These are phyloP conservation scores for Colletotrichum sidae DNA, from an alignment of 2,329 filamentous ascomycete genomes.

Conservation along the genomic window DNA sequence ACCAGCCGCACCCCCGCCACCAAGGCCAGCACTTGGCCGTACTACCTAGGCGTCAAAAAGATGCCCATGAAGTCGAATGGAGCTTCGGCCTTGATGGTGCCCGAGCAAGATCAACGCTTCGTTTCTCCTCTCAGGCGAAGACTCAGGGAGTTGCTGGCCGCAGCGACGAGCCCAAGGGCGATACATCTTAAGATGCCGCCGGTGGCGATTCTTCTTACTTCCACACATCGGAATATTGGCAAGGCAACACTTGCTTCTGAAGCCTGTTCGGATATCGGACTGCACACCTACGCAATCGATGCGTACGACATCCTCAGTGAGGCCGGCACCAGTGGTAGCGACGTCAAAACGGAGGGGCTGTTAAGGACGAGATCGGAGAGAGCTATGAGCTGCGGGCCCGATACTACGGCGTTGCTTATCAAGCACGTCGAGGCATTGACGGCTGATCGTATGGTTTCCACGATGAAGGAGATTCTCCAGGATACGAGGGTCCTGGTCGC, in stretches of 20 bases:
- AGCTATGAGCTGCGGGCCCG: conserved; percentile 86
- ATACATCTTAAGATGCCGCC: conserved; percentile 90
- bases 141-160: conserved; percentile 85
- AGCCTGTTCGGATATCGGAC: conserved; percentile 87
- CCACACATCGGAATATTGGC: conserved; percentile 92
- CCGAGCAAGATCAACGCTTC: conserved; percentile 61
- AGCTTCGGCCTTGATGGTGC: conserved; percentile 52
- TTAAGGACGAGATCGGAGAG: conserved; percentile 88
- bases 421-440: conserved; percentile 91
- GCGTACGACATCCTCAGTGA: conserved; percentile 96
- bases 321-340: conserved; percentile 84
- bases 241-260: conserved; percentile 83
- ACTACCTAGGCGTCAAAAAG: conserved; percentile 84
- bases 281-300: conserved; percentile 90
- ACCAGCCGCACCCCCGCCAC: conserved; percentile 83
- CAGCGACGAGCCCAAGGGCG: conserved; percentile 88
- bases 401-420: conserved; percentile 86
- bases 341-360: conserved; percentile 94
- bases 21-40: conserved; percentile 84
- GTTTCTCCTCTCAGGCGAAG: conserved; percentile 74
- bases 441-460: conserved; percentile 88
- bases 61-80: conserved; percentile 63
- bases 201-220: conserved; percentile 87
- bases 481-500: conserved; percentile 87
- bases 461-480: conserved; percentile 85